A percentile compares a stretch with the other conserved stretches of the same genome.
phyloP scores from a whole-genome alignment of 2,329 filamentous ascomycete species.

The Botrytis fabae region DNA sequence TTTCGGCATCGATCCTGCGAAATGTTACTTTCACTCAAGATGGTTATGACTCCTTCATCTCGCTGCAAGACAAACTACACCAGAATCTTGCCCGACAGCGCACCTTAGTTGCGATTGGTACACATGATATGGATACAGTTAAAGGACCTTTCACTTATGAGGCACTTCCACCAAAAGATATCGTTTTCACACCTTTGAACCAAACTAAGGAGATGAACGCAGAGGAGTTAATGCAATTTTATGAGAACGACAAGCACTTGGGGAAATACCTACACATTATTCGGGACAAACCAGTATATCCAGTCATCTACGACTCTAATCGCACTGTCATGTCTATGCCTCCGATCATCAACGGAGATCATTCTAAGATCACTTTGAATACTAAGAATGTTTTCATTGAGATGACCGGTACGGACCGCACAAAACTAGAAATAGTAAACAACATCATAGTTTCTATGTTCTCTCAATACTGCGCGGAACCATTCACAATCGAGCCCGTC shows the following conservation, averaged over 20 bases:
- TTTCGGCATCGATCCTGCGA: slow-evolving; percentile 85
- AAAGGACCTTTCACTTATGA: slow-evolving; percentile 97
- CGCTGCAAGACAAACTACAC: slow-evolving; percentile 96
- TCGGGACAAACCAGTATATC: slow-evolving; percentile 88
- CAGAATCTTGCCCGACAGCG: slow-evolving; percentile 91
- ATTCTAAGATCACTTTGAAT: slow-evolving; percentile 90
- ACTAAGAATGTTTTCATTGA: slow-evolving; percentile 97
- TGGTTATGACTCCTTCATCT: slow-evolving; percentile 95
- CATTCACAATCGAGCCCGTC: slow-evolving; percentile 91
- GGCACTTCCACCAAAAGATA: slow-evolving; percentile 85
- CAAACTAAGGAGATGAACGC: slow-evolving; percentile 86
- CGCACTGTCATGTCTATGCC: slow-evolving; percentile 87
- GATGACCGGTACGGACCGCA: slow-evolving; percentile 92
- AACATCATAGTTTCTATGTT: slow-evolving; percentile 98
- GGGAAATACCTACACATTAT: slow-evolving; percentile 93
- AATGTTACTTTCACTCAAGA: slow-evolving; percentile 90
- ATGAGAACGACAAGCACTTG: slow-evolving; percentile 91
- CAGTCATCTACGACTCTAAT: slow-evolving; percentile 91
- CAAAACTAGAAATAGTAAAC: slow-evolving; percentile 93
- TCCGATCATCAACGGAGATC: slow-evolving; percentile 96
- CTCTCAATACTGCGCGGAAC: slow-evolving; percentile 82
- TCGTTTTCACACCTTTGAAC: slow-evolving; percentile 88
- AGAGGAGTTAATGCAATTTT: slow-evolving; percentile 89
- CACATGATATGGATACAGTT: slow-evolving; percentile 91
- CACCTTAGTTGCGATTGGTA: slow-evolving; percentile 94